Evolutionary conservation across 1,284 basidiomycete genomes (phyloP).

Genomic region (Hortiboletus rubellus): DNA sequence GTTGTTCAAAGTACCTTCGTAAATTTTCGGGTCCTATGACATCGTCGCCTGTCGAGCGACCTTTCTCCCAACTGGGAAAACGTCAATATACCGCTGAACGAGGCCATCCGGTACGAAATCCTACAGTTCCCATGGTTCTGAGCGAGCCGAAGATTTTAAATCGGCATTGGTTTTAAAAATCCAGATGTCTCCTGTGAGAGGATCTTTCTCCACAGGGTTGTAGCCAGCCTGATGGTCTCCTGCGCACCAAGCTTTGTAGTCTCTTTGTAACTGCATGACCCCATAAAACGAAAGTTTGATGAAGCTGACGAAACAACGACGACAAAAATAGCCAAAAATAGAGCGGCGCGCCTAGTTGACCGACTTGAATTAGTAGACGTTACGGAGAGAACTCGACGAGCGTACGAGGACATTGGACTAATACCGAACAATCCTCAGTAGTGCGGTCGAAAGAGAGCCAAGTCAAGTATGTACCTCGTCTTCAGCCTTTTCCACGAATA

Average conservation of each 20-base stretch:
- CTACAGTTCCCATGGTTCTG: constrained; percentile 62
- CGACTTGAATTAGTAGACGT: not conserved
- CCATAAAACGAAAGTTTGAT: constrained; percentile 72
- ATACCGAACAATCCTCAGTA: constrained; percentile 3
- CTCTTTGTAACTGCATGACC: constrained; percentile 56
- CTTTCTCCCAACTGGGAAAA: constrained; percentile 62
- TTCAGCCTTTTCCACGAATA: constrained; percentile 55
- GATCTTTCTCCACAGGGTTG: constrained; percentile 52
- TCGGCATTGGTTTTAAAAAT: constrained; percentile 68
- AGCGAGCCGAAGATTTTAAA: constrained; percentile 60
- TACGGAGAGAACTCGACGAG: not conserved
- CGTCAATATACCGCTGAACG: not conserved
- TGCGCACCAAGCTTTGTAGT: constrained; percentile 63
- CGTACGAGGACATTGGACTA: constrained; percentile 35
- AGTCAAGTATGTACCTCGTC: constrained; percentile 41
- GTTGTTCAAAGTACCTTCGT: constrained; percentile 77
- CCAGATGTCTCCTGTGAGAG: constrained; percentile 57
- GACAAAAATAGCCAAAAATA: constrained; percentile 75
- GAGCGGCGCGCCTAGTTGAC: constrained; percentile 55
- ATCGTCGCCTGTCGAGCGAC: constrained; percentile 62
- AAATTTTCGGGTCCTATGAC: constrained; percentile 67
- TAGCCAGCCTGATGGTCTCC: constrained; percentile 51
- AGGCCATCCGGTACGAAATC: constrained; percentile 19
- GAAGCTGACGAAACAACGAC: constrained; percentile 71
- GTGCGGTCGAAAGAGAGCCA: not conserved